Base-by-base conservation (phyloP, 2,329 filamentous ascomycete genomes). In the Ceratocystis cubensis region DNA sequence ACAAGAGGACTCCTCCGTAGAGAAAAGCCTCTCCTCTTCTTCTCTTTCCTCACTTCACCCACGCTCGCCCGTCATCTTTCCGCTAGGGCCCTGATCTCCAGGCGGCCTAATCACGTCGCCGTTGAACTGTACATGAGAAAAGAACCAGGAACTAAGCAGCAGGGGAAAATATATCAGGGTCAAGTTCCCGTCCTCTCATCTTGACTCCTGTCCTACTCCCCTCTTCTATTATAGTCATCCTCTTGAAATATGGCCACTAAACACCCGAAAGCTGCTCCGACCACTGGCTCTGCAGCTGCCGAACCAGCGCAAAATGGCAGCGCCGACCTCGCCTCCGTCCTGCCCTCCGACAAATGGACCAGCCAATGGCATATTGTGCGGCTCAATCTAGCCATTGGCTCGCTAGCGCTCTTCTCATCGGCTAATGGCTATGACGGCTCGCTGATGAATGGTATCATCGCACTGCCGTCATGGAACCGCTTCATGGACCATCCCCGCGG, bases 331-430 rank as follows among this genome's bases (percentile, higher is more conserved):
- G 87, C 86, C 1, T 84, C 91, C 2, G 86, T 89, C 0, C 93
- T 91, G 72, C 87, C 95, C 68, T 83, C 89, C 1, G 86, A 94
- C n/a, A 87, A 89, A 0, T 95, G 44, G 87, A 95, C 62, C 48
- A 45, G 65, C 15, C 0, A 90, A 88, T 17, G 89, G 90, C 22
- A 94, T 93, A 85, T 94, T 89, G 44, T 90, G 90, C 71, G 91
- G 94, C 73, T 70, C 67, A 92, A 80, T 70, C 79, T 84, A 73
- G 82, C 82, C 25, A 76, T 80, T 65, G 77, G 78, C 70, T 80
- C 77, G 67, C 70, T 80, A 67, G 70, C 80, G 59, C 78, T 78
- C 53, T 80, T 80, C 72, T 78, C 77, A 13, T 79, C 77, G 53
- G 80, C 81, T 76, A 81, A 81, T 72, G 80, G 80, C 66, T 82